Percentiles rank a stretch among this genome's conserved stretches.
phyloP scores from a whole-genome alignment of 805 yeast species.

The Citeromyces nyonsensis region DNA sequence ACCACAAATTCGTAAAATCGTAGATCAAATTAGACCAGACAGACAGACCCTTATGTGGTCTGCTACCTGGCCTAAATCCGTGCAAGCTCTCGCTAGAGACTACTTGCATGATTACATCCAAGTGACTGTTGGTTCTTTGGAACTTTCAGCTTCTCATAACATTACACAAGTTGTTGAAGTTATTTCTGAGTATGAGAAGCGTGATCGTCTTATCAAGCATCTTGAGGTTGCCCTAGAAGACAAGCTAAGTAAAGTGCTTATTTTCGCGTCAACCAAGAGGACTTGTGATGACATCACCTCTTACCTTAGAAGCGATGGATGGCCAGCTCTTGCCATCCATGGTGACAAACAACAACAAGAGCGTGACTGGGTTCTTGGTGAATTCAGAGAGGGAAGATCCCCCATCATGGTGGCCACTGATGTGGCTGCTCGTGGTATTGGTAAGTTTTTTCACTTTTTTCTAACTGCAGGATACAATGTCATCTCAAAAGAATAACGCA shows the following conservation, averaged over 20 bases:
- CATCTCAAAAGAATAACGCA: too few relatives aligned
- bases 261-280: conserved; percentile 95
- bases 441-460: conserved; percentile 40
- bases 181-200: conserved; percentile 82
- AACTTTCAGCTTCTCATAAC: conserved; percentile 91
- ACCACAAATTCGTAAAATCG: conserved; percentile 97
- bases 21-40: conserved; percentile 93
- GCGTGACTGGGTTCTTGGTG: conserved; percentile 96
- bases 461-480: not conserved
- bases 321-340: conserved; percentile 97
- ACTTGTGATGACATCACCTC: conserved; percentile 91
- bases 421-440: conserved; percentile 99
- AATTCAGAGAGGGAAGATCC: conserved; percentile 83
- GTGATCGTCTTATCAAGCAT: conserved; percentile 77
- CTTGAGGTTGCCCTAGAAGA: conserved; percentile 67
- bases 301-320: conserved; percentile 88
- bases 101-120: conserved; percentile 88
- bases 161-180: conserved; percentile 91
- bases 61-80: conserved; percentile 99
- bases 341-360: conserved; percentile 97
- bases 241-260: conserved; percentile 60
- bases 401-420: conserved; percentile 99
- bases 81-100: conserved; percentile 83
- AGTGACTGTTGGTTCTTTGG: conserved; percentile 92
- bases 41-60: conserved; percentile 99